These are phyloP conservation scores for Colletotrichum tofieldiae DNA, from an alignment of 2,329 filamentous ascomycete genomes.

Conservation along the genomic window DNA sequence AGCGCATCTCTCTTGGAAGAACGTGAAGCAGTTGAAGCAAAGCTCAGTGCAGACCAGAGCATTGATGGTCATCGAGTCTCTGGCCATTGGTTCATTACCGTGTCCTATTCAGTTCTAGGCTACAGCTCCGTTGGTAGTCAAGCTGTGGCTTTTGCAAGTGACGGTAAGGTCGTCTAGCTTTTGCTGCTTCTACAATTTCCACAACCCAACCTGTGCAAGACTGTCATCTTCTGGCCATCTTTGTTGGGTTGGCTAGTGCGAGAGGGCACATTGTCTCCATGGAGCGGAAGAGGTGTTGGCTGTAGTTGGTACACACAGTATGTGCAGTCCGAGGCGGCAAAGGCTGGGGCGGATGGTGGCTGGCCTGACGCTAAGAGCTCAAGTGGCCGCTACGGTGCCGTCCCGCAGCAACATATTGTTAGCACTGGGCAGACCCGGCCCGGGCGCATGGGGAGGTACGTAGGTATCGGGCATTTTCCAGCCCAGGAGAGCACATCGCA, in stretches of 20 bases:
- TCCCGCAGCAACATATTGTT: neutral
- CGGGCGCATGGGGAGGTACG: neutral
- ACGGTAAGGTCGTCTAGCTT: neutral
- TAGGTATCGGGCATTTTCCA: neutral
- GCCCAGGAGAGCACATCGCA: neutral
- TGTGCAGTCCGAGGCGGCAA: too few relatives aligned
- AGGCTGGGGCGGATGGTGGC: neutral
- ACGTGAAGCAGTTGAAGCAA: neutral
- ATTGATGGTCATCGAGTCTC: neutral
- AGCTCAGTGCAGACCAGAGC: neutral
- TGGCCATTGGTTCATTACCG: neutral
- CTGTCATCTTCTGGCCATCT: neutral
- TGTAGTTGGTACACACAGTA: neutral
- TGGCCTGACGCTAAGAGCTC: neutral
- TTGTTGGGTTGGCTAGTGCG: neutral
- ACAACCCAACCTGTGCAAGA: neutral
- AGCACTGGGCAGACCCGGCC: neutral
- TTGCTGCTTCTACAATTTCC: neutral
- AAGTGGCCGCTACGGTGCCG: constrained; percentile 2
- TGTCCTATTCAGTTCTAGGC: too few relatives aligned
- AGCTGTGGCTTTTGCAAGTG: neutral
- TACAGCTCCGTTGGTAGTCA: too few relatives aligned
- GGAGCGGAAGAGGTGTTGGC: neutral
- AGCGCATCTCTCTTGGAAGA: neutral
- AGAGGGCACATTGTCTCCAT: neutral